phyloP scores from a whole-genome alignment of 2,329 filamentous ascomycete species.

The Aspergillus viridinutans region DNA sequence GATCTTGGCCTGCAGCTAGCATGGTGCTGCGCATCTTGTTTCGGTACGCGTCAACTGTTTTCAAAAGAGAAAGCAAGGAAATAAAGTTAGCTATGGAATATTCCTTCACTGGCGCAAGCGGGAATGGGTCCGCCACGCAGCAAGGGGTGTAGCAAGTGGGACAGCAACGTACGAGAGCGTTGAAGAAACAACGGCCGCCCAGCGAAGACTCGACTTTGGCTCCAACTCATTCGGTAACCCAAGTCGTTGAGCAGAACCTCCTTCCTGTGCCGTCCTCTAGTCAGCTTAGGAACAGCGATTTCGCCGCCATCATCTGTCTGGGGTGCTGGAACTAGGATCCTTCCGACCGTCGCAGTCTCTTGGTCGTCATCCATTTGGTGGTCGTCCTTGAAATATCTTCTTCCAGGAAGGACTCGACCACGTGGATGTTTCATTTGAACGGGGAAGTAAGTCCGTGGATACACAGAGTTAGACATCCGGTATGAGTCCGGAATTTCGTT shows the following conservation, averaged over 20 bases:
- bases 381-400: slow-evolving; percentile 69
- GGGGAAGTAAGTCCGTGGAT: slow-evolving; percentile 85
- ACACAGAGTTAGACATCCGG: slow-evolving; percentile 84
- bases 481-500: slow-evolving; percentile 95
- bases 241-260: slow-evolving; percentile 91
- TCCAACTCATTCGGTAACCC: slow-evolving; percentile 94
- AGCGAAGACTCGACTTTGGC: slow-evolving; percentile 87
- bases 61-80: background rate
- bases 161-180: slow-evolving; percentile 69
- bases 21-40: slow-evolving; percentile 85
- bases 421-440: slow-evolving; percentile 87
- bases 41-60: slow-evolving; percentile 82
- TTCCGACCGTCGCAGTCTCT: slow-evolving; percentile 33
- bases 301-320: slow-evolving; percentile 68
- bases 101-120: slow-evolving; percentile 4
- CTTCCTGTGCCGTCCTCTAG: slow-evolving; percentile 65
- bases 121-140: slow-evolving; percentile 5
- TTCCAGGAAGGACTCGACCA: slow-evolving; percentile 64
- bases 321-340: slow-evolving; percentile 56
- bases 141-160: slow-evolving; percentile 3
- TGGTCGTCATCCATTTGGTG: slow-evolving; percentile 48
- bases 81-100: slow-evolving; percentile 11
- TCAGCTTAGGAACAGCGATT: slow-evolving; percentile 70
- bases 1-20: slow-evolving; percentile 71
- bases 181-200: slow-evolving; percentile 83